Conservation (phyloP, 2,329 filamentous ascomycete species). For the Trichoderma citrinoviride region DNA sequence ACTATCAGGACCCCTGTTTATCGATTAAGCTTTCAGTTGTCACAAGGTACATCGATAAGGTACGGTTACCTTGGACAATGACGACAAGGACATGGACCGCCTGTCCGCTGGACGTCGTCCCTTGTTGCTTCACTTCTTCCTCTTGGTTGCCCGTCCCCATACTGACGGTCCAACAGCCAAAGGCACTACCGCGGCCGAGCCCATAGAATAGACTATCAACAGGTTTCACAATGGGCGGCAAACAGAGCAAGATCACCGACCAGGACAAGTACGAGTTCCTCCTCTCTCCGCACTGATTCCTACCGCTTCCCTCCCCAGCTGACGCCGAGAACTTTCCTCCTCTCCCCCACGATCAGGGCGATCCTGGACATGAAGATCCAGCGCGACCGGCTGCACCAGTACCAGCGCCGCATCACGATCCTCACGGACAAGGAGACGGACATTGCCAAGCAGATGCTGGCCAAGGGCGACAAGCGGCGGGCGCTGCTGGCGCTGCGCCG, state of each 20-base stretch:
- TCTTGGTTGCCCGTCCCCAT: not conserved
- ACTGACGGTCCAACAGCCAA: not conserved
- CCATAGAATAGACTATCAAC: not conserved
- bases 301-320: not conserved
- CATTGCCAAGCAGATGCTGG: slow-evolving; percentile 79
- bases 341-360: slow-evolving; percentile 61
- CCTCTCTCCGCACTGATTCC: not conserved
- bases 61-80: slow-evolving; percentile 1
- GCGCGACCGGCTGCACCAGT: slow-evolving; percentile 94
- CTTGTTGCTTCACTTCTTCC: not conserved
- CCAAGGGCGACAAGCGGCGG: slow-evolving; percentile 72
- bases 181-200: slow-evolving; percentile 5
- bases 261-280: slow-evolving; percentile 71
- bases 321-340: not conserved
- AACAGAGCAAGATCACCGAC: slow-evolving; percentile 56
- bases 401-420: slow-evolving; percentile 83
- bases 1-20: not conserved
- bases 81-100: slow-evolving; percentile 19
- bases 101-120: slow-evolving; percentile 1
- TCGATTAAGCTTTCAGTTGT: slow-evolving; percentile 20
- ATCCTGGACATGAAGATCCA: slow-evolving; percentile 98
- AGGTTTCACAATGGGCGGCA: slow-evolving; percentile 50
- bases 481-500: slow-evolving; percentile 85
- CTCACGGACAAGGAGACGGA: slow-evolving; percentile 85
- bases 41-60: slow-evolving; percentile 15